phyloP scores from a whole-genome alignment of 176 grass and related monocot species.

The Carex scoparia region DNA sequence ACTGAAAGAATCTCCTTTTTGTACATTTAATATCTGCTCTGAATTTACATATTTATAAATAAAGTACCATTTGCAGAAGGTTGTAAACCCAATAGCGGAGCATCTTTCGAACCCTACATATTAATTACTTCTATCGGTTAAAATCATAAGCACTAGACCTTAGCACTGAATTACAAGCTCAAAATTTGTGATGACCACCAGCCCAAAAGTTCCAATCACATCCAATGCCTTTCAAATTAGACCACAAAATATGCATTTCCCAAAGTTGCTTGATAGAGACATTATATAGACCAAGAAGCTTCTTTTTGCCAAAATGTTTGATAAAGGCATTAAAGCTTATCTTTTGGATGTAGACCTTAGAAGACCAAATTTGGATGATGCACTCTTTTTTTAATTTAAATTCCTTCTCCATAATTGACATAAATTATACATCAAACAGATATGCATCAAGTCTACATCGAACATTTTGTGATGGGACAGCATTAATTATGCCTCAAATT shows the following conservation, averaged over 20 bases:
- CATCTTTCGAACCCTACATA: constrained; percentile 36
- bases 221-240: neutral
- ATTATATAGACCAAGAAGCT: neutral
- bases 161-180: neutral
- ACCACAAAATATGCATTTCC: neutral
- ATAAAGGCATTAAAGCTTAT: neutral
- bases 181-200: neutral
- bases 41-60: constrained; percentile 7
- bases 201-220: neutral
- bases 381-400: neutral
- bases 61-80: constrained; percentile 55
- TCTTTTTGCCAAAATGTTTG: neutral
- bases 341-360: neutral
- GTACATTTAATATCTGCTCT: neutral
- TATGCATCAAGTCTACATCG: neutral
- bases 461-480: neutral
- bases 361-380: neutral
- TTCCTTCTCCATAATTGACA: neutral
- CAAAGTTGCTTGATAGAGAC: neutral
- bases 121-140: neutral
- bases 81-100: constrained; percentile 61
- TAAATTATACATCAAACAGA: neutral
- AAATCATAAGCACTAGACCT: constrained; percentile 1
- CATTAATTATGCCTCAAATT: neutral
- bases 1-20: neutral